A percentile compares a stretch with the other conserved stretches of the same genome.
Evolutionary conservation across 163 green algal species (phyloP).

Genomic region (Chlorella variabilis): DNA sequence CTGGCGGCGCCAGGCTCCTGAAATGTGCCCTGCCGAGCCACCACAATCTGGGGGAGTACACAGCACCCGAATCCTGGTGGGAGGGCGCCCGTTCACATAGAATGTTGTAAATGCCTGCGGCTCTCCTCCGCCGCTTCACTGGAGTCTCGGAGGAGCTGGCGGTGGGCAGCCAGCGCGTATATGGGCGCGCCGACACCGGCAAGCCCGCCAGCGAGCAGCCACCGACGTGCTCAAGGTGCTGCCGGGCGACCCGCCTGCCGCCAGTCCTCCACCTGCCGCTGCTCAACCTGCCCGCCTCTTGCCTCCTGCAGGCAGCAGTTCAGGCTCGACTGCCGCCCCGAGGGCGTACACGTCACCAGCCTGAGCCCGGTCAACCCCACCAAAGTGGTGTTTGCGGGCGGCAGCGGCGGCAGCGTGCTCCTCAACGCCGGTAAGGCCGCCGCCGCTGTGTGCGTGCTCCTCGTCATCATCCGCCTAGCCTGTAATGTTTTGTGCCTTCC

Average conservation of each 20-base stretch:
- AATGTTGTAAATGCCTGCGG: too few species aligned
- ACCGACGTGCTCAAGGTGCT: too few species aligned
- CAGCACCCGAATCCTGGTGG: too few species aligned
- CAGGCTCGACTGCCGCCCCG: neutral
- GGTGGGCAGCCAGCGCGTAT: neutral
- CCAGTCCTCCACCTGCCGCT: neutral
- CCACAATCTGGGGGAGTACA: too few species aligned
- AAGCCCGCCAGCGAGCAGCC: neutral
- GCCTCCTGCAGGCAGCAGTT: constrained; percentile 28
- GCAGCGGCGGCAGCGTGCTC: neutral
- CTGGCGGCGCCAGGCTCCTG: too few species aligned
- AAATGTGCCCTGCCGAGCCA: too few species aligned
- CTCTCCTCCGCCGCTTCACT: neutral
- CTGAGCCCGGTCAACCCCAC: constrained; percentile 20
- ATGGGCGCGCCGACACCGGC: neutral
- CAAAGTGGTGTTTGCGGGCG: neutral
- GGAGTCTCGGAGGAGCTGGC: neutral
- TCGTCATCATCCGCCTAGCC: too few species aligned
- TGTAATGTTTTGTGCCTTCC: neutral
- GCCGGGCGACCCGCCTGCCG: neutral
- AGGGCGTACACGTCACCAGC: constrained; percentile 1
- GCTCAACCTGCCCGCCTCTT: neutral
- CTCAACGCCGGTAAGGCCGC: neutral
- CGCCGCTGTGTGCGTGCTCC: neutral
- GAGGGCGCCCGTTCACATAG: too few species aligned